Conservation (phyloP, 1,139 yeast species). For the Arxiozyma slooffiae region DNA sequence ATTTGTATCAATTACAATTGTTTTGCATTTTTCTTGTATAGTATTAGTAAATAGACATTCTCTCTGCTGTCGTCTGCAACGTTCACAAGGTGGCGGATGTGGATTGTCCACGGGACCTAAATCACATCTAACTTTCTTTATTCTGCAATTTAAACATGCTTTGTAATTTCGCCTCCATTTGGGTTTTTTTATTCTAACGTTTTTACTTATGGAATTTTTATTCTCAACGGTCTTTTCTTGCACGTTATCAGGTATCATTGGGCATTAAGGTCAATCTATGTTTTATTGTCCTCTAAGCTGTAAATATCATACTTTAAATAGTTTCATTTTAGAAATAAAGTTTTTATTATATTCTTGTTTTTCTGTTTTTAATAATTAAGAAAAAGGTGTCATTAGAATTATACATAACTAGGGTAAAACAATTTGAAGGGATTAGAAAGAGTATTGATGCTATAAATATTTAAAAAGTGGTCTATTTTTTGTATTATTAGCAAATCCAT, state of each 20-base stretch:
- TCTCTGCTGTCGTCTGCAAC: slow-evolving; percentile 72
- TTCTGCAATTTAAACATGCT: slow-evolving; percentile 78
- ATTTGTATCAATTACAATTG: background rate
- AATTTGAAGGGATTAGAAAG: background rate
- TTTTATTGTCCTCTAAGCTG: no score
- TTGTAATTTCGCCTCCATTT: slow-evolving; percentile 50
- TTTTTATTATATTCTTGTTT: no score
- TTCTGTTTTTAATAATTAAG: background rate
- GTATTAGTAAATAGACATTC: slow-evolving; percentile 53
- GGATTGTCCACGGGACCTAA: slow-evolving; percentile 69
- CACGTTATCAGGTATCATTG: background rate
- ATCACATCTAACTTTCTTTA: slow-evolving; percentile 77
- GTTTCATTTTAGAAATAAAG: background rate
- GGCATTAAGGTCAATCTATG: background rate
- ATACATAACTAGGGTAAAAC: no score
- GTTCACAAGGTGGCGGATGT: slow-evolving; percentile 69
- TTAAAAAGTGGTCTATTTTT: no score
- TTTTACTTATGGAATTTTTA: background rate
- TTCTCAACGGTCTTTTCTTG: background rate
- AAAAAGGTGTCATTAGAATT: background rate
- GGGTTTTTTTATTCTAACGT: background rate
- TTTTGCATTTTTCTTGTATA: background rate
- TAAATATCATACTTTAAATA: no score
- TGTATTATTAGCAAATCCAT: no score
- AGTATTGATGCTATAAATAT: background rate